These are phyloP conservation scores for Xerocomellus amylosporus DNA, from an alignment of 768 basidiomycete species.

Conservation along the genomic window DNA sequence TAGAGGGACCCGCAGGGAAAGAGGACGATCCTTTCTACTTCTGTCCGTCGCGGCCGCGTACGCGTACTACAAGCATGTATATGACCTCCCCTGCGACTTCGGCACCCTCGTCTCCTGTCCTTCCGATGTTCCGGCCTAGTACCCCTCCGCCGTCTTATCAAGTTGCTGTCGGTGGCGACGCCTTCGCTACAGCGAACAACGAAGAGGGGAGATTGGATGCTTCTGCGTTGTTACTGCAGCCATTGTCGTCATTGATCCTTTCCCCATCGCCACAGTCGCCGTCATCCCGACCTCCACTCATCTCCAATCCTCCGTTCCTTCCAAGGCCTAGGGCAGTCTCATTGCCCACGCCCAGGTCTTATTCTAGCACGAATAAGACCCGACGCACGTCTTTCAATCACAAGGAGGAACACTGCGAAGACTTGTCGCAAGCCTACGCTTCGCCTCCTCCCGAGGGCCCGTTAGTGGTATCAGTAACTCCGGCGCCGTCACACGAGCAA, in stretches of 20 bases:
- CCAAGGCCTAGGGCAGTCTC: conserved; percentile 28
- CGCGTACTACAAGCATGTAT: conserved; percentile 32
- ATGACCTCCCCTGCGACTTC: conserved; percentile 4
- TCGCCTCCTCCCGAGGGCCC: conserved; percentile 31
- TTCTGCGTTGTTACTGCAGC: conserved; percentile 31
- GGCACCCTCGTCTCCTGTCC: conserved; percentile 5
- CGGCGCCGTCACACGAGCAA: conserved; percentile 20
- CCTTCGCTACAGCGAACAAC: not conserved
- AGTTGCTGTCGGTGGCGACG: conserved; percentile 3
- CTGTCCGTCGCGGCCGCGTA: conserved; percentile 21
- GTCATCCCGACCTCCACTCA: conserved; percentile 10
- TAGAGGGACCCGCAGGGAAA: conserved; percentile 5
- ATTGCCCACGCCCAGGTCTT: conserved; percentile 14
- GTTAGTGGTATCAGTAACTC: conserved; percentile 15
- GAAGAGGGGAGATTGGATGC: conserved; percentile 14
- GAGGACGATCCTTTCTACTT: conserved; percentile 27
- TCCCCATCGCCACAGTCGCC: conserved; percentile 9
- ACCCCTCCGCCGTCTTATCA: conserved; percentile 29
- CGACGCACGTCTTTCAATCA: conserved; percentile 17
- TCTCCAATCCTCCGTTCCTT: conserved; percentile 9
- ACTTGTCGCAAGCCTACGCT: conserved; percentile 31
- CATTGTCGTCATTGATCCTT: conserved; percentile 18
- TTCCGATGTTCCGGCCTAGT: conserved; percentile 24
- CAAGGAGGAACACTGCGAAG: conserved; percentile 23
- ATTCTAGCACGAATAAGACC: conserved; percentile 3